Percentiles rank a stretch among this genome's conserved stretches.
Conservation (phyloP, 208 protist genomes). For the Acanthamoeba sp. region DNA sequence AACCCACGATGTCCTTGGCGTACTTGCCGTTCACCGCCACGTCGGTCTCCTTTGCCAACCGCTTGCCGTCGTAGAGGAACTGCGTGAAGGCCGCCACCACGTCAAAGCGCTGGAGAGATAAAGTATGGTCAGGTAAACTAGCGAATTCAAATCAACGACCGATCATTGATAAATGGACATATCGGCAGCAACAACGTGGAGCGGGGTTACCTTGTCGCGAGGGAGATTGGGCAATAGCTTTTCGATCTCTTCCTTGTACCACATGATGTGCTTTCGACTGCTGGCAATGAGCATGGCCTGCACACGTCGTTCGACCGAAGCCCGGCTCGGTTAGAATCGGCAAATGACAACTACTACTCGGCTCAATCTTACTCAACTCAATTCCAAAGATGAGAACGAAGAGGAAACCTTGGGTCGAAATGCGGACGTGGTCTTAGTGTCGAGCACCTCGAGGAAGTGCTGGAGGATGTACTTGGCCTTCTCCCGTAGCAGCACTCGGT, state of each 20-base stretch:
- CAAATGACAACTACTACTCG: too few relatives aligned
- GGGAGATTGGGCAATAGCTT: not conserved
- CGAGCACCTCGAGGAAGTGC: constrained; percentile 64
- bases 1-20: constrained; percentile 1
- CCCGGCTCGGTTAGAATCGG: not conserved
- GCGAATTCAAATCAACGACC: not conserved
- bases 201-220: not conserved
- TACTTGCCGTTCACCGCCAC: constrained; percentile 47
- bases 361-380: too few relatives aligned
- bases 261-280: constrained; percentile 56
- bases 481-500: constrained; percentile 32
- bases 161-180: not conserved
- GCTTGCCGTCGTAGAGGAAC: constrained; percentile 32
- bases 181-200: not conserved
- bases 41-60: constrained; percentile 27
- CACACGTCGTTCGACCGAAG: not conserved
- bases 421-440: not conserved
- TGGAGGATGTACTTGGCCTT: constrained; percentile 48
- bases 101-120: not conserved
- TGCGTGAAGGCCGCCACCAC: constrained; percentile 56
- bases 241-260: constrained; percentile 60
- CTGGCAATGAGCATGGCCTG: constrained; percentile 66
- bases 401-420: constrained; percentile 15
- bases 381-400: not conserved
- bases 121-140: too few relatives aligned